phyloP scores from a whole-genome alignment of 768 basidiomycete species.

The Pulveroboletus sp. region DNA sequence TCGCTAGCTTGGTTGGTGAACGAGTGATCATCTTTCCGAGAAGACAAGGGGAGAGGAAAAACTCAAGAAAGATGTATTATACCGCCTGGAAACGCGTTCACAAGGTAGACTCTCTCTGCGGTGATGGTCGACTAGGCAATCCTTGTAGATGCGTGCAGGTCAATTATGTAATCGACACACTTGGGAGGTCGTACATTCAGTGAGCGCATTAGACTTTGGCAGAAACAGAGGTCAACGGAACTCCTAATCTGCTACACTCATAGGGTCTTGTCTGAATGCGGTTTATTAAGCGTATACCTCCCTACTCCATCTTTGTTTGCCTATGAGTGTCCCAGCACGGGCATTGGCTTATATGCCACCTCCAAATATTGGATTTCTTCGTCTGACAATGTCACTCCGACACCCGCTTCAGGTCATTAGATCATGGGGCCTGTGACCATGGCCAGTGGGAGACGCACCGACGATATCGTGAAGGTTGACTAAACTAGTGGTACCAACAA shows the following conservation, averaged over 20 bases:
- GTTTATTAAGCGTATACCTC: not conserved
- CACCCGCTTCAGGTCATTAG: slow-evolving; percentile 23
- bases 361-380: slow-evolving; percentile 48
- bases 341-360: slow-evolving; percentile 40
- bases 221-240: not conserved
- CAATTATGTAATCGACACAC: slow-evolving; percentile 15
- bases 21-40: slow-evolving; percentile 24
- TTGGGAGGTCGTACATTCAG: too few relatives aligned
- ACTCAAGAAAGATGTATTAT: not conserved
- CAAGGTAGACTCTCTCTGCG: not conserved
- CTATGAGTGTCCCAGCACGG: slow-evolving; percentile 36
- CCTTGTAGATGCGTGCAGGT: not conserved
- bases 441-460: slow-evolving; percentile 19
- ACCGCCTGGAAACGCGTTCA: slow-evolving; percentile 1
- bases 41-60: not conserved
- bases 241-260: not conserved
- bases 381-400: slow-evolving; percentile 40
- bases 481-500: slow-evolving; percentile 40
- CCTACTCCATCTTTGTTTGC: not conserved
- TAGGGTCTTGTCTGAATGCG: too few relatives aligned
- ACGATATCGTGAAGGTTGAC: slow-evolving; percentile 39
- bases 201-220: not conserved
- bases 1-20: slow-evolving; percentile 24
- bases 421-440: not conserved
- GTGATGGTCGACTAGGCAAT: slow-evolving; percentile 9